Evolutionary conservation across 129 eudicot species (phyloP).

Genomic region (Kitagawia praeruptora): DNA sequence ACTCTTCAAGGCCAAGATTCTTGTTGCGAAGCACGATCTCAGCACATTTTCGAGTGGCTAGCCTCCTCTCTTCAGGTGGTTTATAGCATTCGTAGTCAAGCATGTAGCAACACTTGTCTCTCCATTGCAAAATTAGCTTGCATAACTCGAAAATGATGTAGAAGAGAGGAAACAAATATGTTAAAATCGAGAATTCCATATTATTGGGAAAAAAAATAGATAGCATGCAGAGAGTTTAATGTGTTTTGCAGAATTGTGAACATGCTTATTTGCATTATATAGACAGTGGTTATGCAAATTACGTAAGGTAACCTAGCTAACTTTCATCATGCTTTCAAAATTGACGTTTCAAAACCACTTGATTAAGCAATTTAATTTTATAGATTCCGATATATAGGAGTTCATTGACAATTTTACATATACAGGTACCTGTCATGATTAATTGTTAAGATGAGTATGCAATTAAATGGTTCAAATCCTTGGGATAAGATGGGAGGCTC

Average conservation of each 20-base stretch:
- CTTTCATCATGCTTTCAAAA: background rate
- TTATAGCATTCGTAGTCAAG: constrained; percentile 59
- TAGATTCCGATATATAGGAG: too few species aligned
- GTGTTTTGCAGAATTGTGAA: background rate
- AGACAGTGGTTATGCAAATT: background rate
- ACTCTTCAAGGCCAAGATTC: constrained; percentile 42
- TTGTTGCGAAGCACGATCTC: constrained; percentile 42
- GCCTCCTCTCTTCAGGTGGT: constrained; percentile 33
- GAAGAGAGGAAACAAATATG: background rate
- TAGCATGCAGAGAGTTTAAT: background rate
- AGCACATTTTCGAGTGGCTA: constrained; percentile 33
- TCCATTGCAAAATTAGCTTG: background rate
- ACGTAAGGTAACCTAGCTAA: background rate
- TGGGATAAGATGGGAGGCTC: too few species aligned
- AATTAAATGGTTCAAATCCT: too few species aligned
- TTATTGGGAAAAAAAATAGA: background rate
- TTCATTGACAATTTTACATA: too few species aligned
- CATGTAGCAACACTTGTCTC: constrained; percentile 39
- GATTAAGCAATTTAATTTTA: background rate
- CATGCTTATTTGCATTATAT: background rate
- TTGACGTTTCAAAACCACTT: background rate
- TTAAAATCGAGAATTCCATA: background rate
- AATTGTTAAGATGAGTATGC: too few species aligned
- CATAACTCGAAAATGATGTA: background rate
- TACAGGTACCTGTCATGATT: too few species aligned